Evolutionary conservation across 257 asterid species (phyloP), one percentile per base, ranked within the genome.

Genomic region (Eustoma russellianum): DNA sequence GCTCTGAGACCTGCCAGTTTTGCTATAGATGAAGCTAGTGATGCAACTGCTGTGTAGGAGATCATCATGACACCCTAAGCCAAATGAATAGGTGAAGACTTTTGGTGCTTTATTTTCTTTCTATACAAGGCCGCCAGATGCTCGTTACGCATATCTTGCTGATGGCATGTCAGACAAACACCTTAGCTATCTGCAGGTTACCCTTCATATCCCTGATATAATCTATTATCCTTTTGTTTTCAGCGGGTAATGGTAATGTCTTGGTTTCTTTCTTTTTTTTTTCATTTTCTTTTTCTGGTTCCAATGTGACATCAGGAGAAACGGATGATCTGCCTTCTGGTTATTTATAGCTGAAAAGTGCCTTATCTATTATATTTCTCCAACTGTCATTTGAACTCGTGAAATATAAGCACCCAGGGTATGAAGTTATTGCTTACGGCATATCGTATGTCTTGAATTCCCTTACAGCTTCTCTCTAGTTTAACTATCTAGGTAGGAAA

Each of bases 1-100:
- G 74, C 70, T 70, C 82, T 88, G 46, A 76, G 72, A 49, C 69
- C 84, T 61, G 45, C 74, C 59, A 65, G 72, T 73, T 70, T 79
- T 61, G 76, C 72, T 59, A 51, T 85, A 41, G 60, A 68, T 47
- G 91, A 85, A 61, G 66, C 80, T 61, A 60, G 66, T 56, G 49
- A 79, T 63, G 74, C 60, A 18, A 60, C 63, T 63, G 77, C 91
- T 59, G 69, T 81, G 13, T 77, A 57, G 77, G 66, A 41, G 13
- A 56, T 57, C 55, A 53, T 30, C 51, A 6, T 41, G 55, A 54
- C 57, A 52, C 62, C 34, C 13, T 59, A 60, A 43, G 56, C 67
- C 35, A 52, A 48, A 38, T 53, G 61, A 58, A 70, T 57, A 64
- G 73, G 46, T 64, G 57, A 66, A 67, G 70, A 56, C 77, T 67